Evolutionary conservation across 192 early-diverging fungal species (phyloP).

Genomic region (Coemansia asiatica): DNA sequence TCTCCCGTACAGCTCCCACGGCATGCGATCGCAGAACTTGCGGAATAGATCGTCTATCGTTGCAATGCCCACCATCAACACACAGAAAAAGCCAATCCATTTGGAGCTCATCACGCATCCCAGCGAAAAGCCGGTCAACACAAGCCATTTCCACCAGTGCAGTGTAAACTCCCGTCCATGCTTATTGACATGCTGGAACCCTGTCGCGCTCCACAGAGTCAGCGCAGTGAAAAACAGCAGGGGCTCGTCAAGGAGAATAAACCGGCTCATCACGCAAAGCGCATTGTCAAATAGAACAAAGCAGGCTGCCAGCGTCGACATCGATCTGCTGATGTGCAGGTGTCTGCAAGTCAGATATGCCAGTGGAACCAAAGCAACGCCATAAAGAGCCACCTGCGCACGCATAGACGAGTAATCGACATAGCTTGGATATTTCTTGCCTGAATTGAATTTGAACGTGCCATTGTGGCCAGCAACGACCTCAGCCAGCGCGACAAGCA

Average conservation of each 20-base stretch:
- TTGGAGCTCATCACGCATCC: slow-evolving; percentile 74
- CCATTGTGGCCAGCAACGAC: slow-evolving; percentile 67
- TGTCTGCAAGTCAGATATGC: slow-evolving; percentile 69
- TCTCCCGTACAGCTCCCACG: slow-evolving; percentile 63
- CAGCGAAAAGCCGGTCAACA: slow-evolving; percentile 66
- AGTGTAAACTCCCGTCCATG: slow-evolving; percentile 60
- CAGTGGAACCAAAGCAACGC: slow-evolving; percentile 66
- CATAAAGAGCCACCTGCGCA: slow-evolving; percentile 62
- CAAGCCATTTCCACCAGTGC: slow-evolving; percentile 68
- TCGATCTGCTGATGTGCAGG: slow-evolving; percentile 57
- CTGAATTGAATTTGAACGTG: slow-evolving; percentile 67
- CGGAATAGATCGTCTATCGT: slow-evolving; percentile 91
- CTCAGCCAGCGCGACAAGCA: slow-evolving; percentile 68
- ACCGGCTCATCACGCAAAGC: slow-evolving; percentile 63
- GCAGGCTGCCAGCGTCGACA: slow-evolving; percentile 57
- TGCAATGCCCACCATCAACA: slow-evolving; percentile 85
- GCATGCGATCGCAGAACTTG: slow-evolving; percentile 69
- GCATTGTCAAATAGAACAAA: slow-evolving; percentile 74
- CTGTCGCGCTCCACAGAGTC: slow-evolving; percentile 57
- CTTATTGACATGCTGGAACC: slow-evolving; percentile 58
- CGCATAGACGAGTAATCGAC: slow-evolving; percentile 69
- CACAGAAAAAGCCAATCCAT: slow-evolving; percentile 94
- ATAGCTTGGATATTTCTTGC: slow-evolving; percentile 62
- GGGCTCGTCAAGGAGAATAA: slow-evolving; percentile 74
- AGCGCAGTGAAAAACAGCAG: slow-evolving; percentile 70